A percentile compares a stretch with the other conserved stretches of the same genome.
Conservation (phyloP, 345 rosid species). For the Lepidium aucheri region DNA sequence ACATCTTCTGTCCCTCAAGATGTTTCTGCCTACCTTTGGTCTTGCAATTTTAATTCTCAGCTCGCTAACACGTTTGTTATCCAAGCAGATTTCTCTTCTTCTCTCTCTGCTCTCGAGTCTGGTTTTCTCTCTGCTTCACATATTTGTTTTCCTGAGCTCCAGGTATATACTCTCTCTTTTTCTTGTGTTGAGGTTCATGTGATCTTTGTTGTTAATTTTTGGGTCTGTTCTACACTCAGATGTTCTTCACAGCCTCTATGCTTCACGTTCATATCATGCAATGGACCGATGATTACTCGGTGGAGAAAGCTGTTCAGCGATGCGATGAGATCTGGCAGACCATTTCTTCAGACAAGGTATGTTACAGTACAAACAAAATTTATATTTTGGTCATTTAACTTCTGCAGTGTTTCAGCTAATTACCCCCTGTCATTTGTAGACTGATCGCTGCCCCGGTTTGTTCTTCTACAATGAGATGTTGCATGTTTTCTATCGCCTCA, state of each 20-base stretch:
- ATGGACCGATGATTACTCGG: conserved; percentile 66
- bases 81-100: conserved; percentile 67
- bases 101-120: conserved; percentile 60
- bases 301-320: conserved; percentile 53
- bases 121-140: conserved; percentile 58
- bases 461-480: conserved; percentile 89
- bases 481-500: conserved; percentile 79
- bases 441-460: conserved; percentile 62
- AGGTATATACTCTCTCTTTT: conserved; percentile 41
- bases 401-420: neutral
- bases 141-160: conserved; percentile 63
- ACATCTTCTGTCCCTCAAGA: conserved; percentile 37
- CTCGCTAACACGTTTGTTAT: conserved; percentile 78
- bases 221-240: conserved; percentile 27
- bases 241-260: conserved; percentile 85
- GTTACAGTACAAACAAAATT: neutral
- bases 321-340: conserved; percentile 79
- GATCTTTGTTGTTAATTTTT: neutral
- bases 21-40: conserved; percentile 58
- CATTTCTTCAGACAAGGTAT: conserved; percentile 58
- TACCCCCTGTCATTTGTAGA: conserved; percentile 34
- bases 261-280: conserved; percentile 93
- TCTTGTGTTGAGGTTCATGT: neutral
- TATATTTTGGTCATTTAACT: neutral
- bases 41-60: conserved; percentile 94